Evolutionary conservation across 1,284 basidiomycete genomes (phyloP).

Genomic region (Amylostereum areolatum): DNA sequence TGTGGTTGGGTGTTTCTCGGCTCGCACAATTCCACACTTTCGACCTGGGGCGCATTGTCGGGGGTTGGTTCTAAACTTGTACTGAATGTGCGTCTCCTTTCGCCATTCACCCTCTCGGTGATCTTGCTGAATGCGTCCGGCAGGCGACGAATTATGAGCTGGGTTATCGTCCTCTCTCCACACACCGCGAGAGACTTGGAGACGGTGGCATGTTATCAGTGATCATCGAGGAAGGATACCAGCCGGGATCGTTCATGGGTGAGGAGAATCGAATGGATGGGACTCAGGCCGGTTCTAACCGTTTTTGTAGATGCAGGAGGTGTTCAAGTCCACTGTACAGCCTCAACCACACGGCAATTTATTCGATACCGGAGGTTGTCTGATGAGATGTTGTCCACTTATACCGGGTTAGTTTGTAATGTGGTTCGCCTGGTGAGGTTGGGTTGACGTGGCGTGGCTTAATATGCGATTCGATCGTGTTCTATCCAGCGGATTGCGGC

Average conservation of each 20-base stretch:
- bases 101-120: not conserved
- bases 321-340: too few relatives aligned
- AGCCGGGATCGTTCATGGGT: constrained; percentile 67
- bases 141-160: constrained; percentile 74
- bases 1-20: constrained; percentile 75
- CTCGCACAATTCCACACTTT: constrained; percentile 79
- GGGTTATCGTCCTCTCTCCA: constrained; percentile 62
- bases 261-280: too few relatives aligned
- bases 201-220: constrained; percentile 54
- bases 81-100: constrained; percentile 51
- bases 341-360: too few relatives aligned
- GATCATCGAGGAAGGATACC: constrained; percentile 63
- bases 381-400: too few relatives aligned
- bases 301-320: too few relatives aligned
- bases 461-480: too few relatives aligned
- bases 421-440: too few relatives aligned
- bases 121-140: not conserved
- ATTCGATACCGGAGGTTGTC: too few relatives aligned
- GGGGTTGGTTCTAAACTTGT: constrained; percentile 63
- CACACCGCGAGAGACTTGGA: constrained; percentile 44
- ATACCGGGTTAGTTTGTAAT: too few relatives aligned
- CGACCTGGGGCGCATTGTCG: constrained; percentile 76
- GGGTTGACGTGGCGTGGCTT: too few relatives aligned
- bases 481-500: too few relatives aligned
- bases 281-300: too few relatives aligned